phyloP scores from a whole-genome alignment of 1,139 yeast genomes.

The Scheffersomyces parashehatae region DNA sequence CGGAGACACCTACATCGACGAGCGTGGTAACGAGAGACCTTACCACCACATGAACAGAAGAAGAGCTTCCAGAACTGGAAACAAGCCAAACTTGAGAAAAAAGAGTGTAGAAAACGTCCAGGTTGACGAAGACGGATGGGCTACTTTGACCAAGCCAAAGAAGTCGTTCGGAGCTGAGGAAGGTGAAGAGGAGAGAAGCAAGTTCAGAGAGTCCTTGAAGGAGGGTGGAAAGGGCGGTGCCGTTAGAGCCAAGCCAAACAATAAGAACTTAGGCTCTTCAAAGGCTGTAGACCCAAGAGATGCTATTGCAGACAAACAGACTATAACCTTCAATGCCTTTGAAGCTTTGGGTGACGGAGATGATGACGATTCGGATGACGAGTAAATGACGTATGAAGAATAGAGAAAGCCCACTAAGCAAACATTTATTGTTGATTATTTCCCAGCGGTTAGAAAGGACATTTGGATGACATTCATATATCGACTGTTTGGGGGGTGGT shows the following conservation, averaged over 20 bases:
- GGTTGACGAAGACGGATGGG: conserved; percentile 82
- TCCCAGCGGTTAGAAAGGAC: too few species aligned
- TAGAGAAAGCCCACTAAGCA: too few species aligned
- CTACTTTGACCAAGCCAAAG: conserved; percentile 57
- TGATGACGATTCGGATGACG: conserved; percentile 37
- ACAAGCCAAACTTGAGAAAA: conserved; percentile 53
- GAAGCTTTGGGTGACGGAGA: conserved; percentile 72
- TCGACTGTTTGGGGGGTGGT: too few species aligned
- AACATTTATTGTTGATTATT: too few species aligned
- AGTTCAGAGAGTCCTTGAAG: conserved; percentile 47
- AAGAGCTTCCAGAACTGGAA: conserved; percentile 58
- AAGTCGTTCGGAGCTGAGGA: conserved; percentile 53
- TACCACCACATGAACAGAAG: conserved; percentile 56
- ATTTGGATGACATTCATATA: too few species aligned
- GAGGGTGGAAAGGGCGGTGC: conserved; percentile 27
- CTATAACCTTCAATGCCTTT: conserved; percentile 71
- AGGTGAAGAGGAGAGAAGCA: conserved; percentile 45
- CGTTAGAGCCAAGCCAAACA: conserved; percentile 64
- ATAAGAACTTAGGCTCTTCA: conserved; percentile 71
- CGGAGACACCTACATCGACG: conserved; percentile 52
- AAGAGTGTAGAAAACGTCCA: conserved; percentile 56
- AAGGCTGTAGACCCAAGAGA: conserved; percentile 75
- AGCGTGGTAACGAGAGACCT: conserved; percentile 48
- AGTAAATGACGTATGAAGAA: conserved; percentile 1
- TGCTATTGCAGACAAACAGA: conserved; percentile 65